Evolutionary conservation across 2,329 filamentous ascomycete genomes (phyloP).

Genomic region (Saccharata proteae): DNA sequence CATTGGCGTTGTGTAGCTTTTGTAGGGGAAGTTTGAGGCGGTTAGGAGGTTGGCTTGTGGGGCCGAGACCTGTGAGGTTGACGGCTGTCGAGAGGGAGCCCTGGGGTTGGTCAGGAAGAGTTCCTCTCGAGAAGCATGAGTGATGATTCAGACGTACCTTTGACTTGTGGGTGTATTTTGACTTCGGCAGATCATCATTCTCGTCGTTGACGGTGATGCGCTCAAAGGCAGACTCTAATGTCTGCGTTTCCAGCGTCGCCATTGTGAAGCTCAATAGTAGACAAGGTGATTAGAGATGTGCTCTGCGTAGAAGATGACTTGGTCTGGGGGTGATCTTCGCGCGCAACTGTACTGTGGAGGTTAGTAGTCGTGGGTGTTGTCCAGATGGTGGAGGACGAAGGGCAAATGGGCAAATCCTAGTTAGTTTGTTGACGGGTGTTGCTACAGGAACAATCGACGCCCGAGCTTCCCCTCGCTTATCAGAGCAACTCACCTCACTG

Average conservation of each 20-base stretch:
- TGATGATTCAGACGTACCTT: conserved; percentile 65
- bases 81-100: conserved; percentile 35
- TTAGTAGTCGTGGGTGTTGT: conserved; percentile 4
- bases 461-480: no score
- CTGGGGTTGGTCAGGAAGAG: conserved; percentile 20
- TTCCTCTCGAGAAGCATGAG: no score
- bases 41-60: conserved; percentile 33
- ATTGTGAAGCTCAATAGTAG: conserved; percentile 9
- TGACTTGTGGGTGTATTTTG: conserved; percentile 47
- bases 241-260: conserved; percentile 54
- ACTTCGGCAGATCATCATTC: conserved; percentile 50
- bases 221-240: conserved; percentile 79
- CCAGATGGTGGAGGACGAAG: conserved; percentile 2
- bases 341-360: neutral
- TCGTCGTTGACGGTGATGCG: conserved; percentile 82
- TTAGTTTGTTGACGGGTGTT: conserved; percentile 7
- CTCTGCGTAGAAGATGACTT: neutral
- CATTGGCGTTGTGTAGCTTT: conserved; percentile 73
- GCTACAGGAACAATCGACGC: conserved; percentile 4
- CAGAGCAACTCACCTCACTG: no score
- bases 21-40: conserved; percentile 63
- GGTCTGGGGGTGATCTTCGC: conserved; percentile 2
- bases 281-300: neutral
- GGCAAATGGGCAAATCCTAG: conserved; percentile 1
- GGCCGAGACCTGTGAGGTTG: conserved; percentile 35